Conservation (phyloP, 2,329 filamentous ascomycete species). For the Diaporthe sp. region DNA sequence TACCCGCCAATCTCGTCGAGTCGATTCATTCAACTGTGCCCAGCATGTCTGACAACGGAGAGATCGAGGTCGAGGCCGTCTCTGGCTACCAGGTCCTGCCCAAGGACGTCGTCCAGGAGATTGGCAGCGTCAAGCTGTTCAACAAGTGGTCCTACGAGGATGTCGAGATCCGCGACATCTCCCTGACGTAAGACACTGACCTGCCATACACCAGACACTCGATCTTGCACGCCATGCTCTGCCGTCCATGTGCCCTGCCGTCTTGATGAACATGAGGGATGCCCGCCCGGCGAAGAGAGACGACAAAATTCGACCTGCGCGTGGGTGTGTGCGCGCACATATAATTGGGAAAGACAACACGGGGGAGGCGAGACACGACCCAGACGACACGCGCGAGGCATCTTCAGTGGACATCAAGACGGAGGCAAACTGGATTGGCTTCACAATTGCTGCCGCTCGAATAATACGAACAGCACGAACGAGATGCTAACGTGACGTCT, state of each 20-base stretch:
- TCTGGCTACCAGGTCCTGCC: conserved; percentile 85
- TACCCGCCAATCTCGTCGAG: conserved; percentile 37
- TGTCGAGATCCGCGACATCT: conserved; percentile 99
- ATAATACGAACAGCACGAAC: conserved; percentile 36
- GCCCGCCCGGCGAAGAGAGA: conserved; percentile 1
- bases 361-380: neutral
- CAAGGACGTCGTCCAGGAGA: conserved; percentile 91
- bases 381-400: neutral
- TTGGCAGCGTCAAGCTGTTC: conserved; percentile 96
- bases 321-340: neutral
- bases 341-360: neutral
- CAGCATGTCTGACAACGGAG: conserved; percentile 94
- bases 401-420: conserved; percentile 23
- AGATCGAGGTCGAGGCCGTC: conserved; percentile 90
- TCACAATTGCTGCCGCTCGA: neutral
- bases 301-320: conserved; percentile 8
- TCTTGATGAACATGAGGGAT: conserved; percentile 26
- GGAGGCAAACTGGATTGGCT: conserved; percentile 34
- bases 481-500: conserved; percentile 50
- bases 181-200: conserved; percentile 85
- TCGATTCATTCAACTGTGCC: conserved; percentile 47
- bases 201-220: conserved; percentile 11
- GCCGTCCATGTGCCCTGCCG: conserved; percentile 38
- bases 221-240: conserved; percentile 49
- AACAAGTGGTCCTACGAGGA: conserved; percentile 98